phyloP scores from a whole-genome alignment of 495 filamentous ascomycete genomes.

The Bryoglossum gracile region DNA sequence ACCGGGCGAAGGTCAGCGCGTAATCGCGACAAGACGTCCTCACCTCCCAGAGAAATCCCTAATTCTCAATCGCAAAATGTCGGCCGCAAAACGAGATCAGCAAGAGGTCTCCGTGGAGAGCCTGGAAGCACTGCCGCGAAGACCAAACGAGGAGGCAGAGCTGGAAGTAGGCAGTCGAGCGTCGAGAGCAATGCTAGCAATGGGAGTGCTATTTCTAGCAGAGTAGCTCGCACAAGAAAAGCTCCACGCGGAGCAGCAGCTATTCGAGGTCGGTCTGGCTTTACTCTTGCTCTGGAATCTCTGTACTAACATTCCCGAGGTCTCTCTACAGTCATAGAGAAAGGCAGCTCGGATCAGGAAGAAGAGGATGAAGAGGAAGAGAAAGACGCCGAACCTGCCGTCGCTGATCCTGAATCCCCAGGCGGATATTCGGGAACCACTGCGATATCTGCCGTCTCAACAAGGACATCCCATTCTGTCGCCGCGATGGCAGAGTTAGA shows the following conservation, averaged over 20 bases:
- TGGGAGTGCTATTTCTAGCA: conserved; percentile 9
- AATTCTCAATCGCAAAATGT: conserved; percentile 14
- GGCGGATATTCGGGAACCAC: conserved; percentile 36
- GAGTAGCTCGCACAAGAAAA: conserved; percentile 9
- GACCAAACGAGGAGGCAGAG: conserved; percentile 9
- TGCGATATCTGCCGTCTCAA: conserved; percentile 24
- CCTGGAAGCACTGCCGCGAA: conserved; percentile 22
- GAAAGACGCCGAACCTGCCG: conserved; percentile 1
- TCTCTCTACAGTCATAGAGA: conserved; percentile 26
- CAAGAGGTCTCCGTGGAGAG: conserved; percentile 39
- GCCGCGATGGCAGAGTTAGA: conserved; percentile 29
- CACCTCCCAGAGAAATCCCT: conserved; percentile 20
- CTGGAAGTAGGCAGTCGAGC: conserved; percentile 28
- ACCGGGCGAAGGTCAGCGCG: conserved; percentile 26
- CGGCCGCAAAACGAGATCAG: conserved; percentile 20
- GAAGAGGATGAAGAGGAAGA: conserved; percentile 2
- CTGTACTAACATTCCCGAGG: conserved; percentile 21
- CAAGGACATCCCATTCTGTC: conserved; percentile 25
- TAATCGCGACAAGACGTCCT: conserved; percentile 26
- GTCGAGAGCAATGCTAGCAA: conserved; percentile 24
- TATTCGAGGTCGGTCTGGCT: conserved; percentile 3
- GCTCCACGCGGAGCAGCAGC: neutral
- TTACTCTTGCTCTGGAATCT: neutral
- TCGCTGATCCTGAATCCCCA: conserved; percentile 21
- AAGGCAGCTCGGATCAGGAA: conserved; percentile 3